phyloP scores from a whole-genome alignment of 1,139 yeast species.

The Geotrichum klebahnii region DNA sequence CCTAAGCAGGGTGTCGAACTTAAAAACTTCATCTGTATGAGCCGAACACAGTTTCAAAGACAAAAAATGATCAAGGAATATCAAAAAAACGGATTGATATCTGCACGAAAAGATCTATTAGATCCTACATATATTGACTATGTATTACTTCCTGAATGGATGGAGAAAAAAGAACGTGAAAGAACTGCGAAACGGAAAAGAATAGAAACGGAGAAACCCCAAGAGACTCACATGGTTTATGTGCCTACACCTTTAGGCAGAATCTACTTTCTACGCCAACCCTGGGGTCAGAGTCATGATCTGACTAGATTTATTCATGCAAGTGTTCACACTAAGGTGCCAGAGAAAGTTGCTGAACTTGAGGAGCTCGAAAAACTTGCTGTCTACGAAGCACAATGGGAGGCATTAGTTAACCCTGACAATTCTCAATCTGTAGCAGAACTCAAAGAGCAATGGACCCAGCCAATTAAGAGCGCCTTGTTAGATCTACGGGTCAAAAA shows the following conservation, averaged over 20 bases:
- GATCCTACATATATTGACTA: conserved; percentile 18
- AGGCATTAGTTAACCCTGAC: conserved; percentile 1
- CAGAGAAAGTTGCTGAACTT: not conserved
- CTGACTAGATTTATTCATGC: conserved; percentile 13
- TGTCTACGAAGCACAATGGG: conserved; percentile 17
- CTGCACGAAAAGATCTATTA: conserved; percentile 2
- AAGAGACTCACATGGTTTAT: conserved; percentile 12
- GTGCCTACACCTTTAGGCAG: conserved; percentile 19
- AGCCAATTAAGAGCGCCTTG: conserved; percentile 6
- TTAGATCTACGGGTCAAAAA: not conserved
- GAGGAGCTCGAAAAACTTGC: conserved; percentile 14
- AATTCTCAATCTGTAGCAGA: not conserved
- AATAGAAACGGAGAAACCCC: conserved; percentile 7
- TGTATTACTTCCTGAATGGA: conserved; percentile 19
- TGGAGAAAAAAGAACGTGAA: conserved; percentile 4
- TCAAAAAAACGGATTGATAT: not conserved
- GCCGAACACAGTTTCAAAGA: conserved; percentile 9
- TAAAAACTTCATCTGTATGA: not conserved
- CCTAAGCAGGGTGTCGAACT: conserved; percentile 9
- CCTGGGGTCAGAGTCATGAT: conserved; percentile 4
- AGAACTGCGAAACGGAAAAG: not conserved
- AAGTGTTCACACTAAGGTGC: conserved; percentile 11
- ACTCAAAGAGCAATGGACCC: conserved; percentile 10
- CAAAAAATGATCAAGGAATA: conserved; percentile 10
- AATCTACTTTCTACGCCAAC: conserved; percentile 17